phyloP scores from a whole-genome alignment of 1,139 yeast genomes.

The Geotrichum candidum region DNA sequence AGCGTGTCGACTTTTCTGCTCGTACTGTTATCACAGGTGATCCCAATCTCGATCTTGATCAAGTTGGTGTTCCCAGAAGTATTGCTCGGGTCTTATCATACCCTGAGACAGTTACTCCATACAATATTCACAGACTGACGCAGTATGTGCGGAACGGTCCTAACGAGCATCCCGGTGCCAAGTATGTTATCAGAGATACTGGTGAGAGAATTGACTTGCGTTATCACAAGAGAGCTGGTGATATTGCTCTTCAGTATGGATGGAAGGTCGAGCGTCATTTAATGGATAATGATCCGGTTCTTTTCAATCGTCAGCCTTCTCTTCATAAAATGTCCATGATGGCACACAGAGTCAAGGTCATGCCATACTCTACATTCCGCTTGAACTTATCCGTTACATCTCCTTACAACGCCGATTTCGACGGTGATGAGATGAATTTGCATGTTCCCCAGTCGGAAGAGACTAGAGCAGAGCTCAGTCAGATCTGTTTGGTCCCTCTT shows the following conservation, averaged over 20 bases:
- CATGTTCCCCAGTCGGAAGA: slow-evolving; percentile 99
- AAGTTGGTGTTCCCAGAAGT: slow-evolving; percentile 96
- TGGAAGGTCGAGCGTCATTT: slow-evolving; percentile 99
- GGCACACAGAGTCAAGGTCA: slow-evolving; percentile 98
- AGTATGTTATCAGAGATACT: slow-evolving; percentile 93
- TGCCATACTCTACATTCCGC: slow-evolving; percentile 98
- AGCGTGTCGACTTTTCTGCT: slow-evolving; percentile 98
- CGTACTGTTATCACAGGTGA: slow-evolving; percentile 99
- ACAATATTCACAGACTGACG: slow-evolving; percentile 87
- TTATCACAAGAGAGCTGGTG: slow-evolving; percentile 97
- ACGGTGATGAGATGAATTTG: slow-evolving; percentile 99
- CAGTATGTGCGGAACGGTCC: slow-evolving; percentile 96
- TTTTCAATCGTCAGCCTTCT: slow-evolving; percentile 98
- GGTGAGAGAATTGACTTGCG: slow-evolving; percentile 98
- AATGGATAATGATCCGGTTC: slow-evolving; percentile 94
- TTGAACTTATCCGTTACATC: slow-evolving; percentile 94
- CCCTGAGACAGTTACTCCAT: slow-evolving; percentile 97
- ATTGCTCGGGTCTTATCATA: slow-evolving; percentile 93
- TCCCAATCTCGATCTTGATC: slow-evolving; percentile 94
- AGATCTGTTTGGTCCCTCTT: slow-evolving; percentile 92
- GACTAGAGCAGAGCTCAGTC: slow-evolving; percentile 91
- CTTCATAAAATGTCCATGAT: slow-evolving; percentile 99
- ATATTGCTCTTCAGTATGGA: slow-evolving; percentile 93
- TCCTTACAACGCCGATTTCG: slow-evolving; percentile 99
- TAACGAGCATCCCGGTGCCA: slow-evolving; percentile 98